phyloP scores from a whole-genome alignment of 129 eudicot genomes.

The Heracleum sosnowskyi region DNA sequence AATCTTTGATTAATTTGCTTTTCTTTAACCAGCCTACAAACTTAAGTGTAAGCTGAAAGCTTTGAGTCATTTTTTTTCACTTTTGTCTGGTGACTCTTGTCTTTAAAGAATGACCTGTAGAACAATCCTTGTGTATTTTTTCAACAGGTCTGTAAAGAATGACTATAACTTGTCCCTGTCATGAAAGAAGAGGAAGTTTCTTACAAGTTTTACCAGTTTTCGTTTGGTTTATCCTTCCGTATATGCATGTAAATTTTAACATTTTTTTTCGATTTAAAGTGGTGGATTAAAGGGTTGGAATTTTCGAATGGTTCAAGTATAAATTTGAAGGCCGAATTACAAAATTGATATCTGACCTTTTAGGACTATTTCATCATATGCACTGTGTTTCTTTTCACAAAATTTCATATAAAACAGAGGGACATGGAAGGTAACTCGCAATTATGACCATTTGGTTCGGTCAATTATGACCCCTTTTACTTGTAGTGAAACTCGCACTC shows the following conservation, averaged over 20 bases:
- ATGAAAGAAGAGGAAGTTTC: not conserved
- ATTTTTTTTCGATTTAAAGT: no score
- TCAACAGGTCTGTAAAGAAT: not conserved
- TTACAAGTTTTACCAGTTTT: not conserved
- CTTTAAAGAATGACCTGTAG: not conserved
- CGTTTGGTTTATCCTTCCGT: not conserved
- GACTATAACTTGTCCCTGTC: not conserved
- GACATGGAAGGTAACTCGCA: no score
- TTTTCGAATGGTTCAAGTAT: no score
- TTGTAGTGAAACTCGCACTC: no score
- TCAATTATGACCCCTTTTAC: no score
- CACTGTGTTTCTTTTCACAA: no score
- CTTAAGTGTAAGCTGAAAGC: constrained; percentile 1
- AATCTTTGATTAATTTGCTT: not conserved
- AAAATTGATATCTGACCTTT: no score
- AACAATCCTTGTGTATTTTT: not conserved
- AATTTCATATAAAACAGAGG: no score
- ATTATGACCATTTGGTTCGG: no score
- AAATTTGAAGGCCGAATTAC: no score
- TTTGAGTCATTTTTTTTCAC: not conserved
- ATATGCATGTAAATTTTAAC: not conserved
- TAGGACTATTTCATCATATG: no score
- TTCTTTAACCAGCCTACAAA: not conserved
- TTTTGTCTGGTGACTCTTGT: not conserved
- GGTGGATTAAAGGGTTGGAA: not conserved